These are phyloP conservation scores for Endoconidiophora laricicola DNA, from an alignment of 2,329 filamentous ascomycete species.

Conservation along the genomic window DNA sequence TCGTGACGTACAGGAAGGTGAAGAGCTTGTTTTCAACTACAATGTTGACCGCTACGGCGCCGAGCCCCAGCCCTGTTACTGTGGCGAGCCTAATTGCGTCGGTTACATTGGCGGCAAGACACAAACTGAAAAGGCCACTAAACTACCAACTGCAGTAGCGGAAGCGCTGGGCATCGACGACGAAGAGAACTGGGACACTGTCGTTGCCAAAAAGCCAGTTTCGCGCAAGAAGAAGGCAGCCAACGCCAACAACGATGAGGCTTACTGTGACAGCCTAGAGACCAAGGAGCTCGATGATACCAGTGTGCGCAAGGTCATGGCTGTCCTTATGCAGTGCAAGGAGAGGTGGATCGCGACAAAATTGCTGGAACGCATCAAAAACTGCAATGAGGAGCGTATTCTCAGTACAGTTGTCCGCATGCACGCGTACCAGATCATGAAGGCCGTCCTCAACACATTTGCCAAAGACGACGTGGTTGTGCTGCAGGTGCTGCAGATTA, in stretches of 20 bases:
- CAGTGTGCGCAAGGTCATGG: constrained; percentile 88
- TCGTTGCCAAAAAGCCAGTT: constrained; percentile 64
- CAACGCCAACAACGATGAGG: constrained; percentile 63
- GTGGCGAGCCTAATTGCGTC: constrained; percentile 82
- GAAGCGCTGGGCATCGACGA: constrained; percentile 94
- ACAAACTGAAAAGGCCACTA: constrained; percentile 87
- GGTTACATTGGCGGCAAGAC: constrained; percentile 97
- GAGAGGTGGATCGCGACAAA: constrained; percentile 99
- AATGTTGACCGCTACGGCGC: constrained; percentile 97
- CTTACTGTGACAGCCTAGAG: constrained; percentile 76
- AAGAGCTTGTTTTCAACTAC: constrained; percentile 98
- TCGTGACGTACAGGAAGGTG: constrained; percentile 67
- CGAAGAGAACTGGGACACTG: constrained; percentile 78
- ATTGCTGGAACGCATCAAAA: constrained; percentile 73
- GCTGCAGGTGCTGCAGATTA: constrained; percentile 74
- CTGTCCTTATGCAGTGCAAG: constrained; percentile 89
- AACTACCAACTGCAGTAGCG: constrained; percentile 74
- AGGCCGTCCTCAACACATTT: constrained; percentile 70
- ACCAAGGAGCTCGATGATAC: constrained; percentile 64
- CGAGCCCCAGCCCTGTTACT: constrained; percentile 93
- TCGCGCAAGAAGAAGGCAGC: constrained; percentile 71
- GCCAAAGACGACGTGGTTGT: constrained; percentile 80
- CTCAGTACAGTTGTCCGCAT: constrained; percentile 81
- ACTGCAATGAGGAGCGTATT: constrained; percentile 71
- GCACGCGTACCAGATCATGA: constrained; percentile 93